Evolutionary conservation across 768 basidiomycete genomes (phyloP), one percentile per base, ranked within the genome.

Genomic region (Leucogyrophana mollusca): DNA sequence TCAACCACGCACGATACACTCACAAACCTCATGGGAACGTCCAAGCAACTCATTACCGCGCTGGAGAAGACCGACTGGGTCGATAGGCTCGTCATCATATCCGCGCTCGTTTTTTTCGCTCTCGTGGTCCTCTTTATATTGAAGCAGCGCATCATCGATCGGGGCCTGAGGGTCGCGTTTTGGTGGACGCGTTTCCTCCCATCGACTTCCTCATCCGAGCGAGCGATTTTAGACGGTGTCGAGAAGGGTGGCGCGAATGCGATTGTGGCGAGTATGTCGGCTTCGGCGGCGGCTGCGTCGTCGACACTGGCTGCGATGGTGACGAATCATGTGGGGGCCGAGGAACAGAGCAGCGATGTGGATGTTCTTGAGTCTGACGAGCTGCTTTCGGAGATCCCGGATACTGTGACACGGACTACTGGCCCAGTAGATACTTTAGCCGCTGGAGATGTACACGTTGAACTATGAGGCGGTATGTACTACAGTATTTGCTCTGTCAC

Each of bases 61-160:
- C 82, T 99, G 39, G 90, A 96, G 67, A 85, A 86, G 49, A 80
- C 93, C 13, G 94, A 98, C 72, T 86, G 89, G 82, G 72, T 94
- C 16, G 96, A 99, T 71, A 86, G 94, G 5, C 62, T 96, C 22
- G 70, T 98, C 51, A 86, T 99, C 56, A 68, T 93, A 45, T 74
- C 82, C 2, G 90, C 81, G 0, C 80, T 98, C 27, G 61, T 73
- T 9, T 90, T 97, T 65, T 99, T 99, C 71, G 51, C 83, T 48
- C 78, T 94, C 14, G 85, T 90, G 23, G 83, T 93, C 6, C 75
- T 86, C 20, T 94, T 90, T 56, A 87, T 99, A 54, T 58, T 98
- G 57, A 92, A 96, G 66, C 84, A 94, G 47, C 79, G 96, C 13
- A 69, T 97, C 38, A 53, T 97, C 27, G 90, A 95, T 61, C 79